Conservation (phyloP, 768 basidiomycete species). For the Amanita pseudoporphyria region DNA sequence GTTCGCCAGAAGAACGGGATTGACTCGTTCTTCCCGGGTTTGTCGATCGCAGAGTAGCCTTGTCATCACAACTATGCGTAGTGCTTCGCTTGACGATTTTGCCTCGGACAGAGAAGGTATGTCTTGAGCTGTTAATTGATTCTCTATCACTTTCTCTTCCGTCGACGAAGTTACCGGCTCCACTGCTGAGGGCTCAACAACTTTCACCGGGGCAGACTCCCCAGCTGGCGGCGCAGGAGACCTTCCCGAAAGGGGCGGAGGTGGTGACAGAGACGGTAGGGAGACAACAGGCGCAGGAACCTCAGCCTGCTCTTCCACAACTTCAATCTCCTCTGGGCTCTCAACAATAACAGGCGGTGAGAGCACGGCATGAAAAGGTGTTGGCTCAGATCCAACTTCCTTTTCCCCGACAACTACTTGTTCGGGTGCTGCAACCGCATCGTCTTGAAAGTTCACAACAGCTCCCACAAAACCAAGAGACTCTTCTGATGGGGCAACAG, state of each 20-base stretch:
- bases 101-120: conserved; percentile 30
- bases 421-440: neutral
- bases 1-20: conserved; percentile 57
- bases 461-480: neutral
- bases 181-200: neutral
- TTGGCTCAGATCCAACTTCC: neutral
- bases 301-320: neutral
- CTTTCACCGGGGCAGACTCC: conserved; percentile 1
- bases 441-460: neutral
- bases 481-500: neutral
- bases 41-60: conserved; percentile 51
- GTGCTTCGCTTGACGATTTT: conserved; percentile 45
- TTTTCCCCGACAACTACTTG: neutral
- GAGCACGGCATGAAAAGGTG: neutral
- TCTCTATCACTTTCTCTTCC: neutral
- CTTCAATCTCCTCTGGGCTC: neutral
- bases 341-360: conserved; percentile 1
- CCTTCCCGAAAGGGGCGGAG: neutral
- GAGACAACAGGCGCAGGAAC: neutral
- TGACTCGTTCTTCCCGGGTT: conserved; percentile 50
- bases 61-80: conserved; percentile 54
- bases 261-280: neutral
- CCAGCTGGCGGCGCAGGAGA: neutral
- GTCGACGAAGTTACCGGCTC: neutral
- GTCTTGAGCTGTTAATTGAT: conserved; percentile 11